phyloP scores from a whole-genome alignment of 2,329 filamentous ascomycete genomes.

The Hirsutella thompsonii region DNA sequence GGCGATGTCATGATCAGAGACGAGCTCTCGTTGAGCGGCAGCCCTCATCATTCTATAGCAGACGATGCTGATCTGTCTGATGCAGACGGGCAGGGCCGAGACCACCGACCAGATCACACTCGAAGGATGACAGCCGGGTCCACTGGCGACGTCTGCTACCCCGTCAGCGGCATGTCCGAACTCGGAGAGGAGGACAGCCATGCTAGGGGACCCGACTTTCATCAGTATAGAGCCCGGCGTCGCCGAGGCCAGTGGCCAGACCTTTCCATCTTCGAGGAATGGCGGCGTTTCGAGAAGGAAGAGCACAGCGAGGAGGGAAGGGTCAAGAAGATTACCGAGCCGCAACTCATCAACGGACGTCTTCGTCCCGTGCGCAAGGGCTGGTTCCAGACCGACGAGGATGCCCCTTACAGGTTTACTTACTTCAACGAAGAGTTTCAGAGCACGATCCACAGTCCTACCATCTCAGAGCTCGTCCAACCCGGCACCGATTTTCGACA shows the following conservation, averaged over 20 bases:
- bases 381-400: slow-evolving; percentile 83
- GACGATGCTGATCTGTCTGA: slow-evolving; percentile 20
- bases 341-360: slow-evolving; percentile 80
- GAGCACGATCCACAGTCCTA: slow-evolving; percentile 91
- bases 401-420: slow-evolving; percentile 86
- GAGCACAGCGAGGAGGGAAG: slow-evolving; percentile 64
- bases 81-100: slow-evolving; percentile 10
- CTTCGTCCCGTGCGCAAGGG: slow-evolving; percentile 65
- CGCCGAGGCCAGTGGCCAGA: slow-evolving; percentile 76
- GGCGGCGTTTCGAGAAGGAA: slow-evolving; percentile 84
- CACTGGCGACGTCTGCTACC: slow-evolving; percentile 88
- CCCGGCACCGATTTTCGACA: slow-evolving; percentile 74
- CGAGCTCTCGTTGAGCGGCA: slow-evolving; percentile 34
- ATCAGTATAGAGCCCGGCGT: slow-evolving; percentile 32
- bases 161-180: slow-evolving; percentile 59
- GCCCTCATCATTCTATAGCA: slow-evolving; percentile 14
- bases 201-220: slow-evolving; percentile 26
- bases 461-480: slow-evolving; percentile 84
- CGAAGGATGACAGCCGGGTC: slow-evolving; percentile 48
- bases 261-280: slow-evolving; percentile 70
- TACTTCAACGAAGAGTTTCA: slow-evolving; percentile 98
- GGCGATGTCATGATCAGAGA: slow-evolving; percentile 61
- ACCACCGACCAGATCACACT: slow-evolving; percentile 15
- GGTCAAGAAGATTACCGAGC: slow-evolving; percentile 86
- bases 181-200: slow-evolving; percentile 63